A percentile compares a stretch with the other conserved stretches of the same genome.
phyloP scores from a whole-genome alignment of 371 early-diverging fungal species.

The Syncephalis plumigaleata region DNA sequence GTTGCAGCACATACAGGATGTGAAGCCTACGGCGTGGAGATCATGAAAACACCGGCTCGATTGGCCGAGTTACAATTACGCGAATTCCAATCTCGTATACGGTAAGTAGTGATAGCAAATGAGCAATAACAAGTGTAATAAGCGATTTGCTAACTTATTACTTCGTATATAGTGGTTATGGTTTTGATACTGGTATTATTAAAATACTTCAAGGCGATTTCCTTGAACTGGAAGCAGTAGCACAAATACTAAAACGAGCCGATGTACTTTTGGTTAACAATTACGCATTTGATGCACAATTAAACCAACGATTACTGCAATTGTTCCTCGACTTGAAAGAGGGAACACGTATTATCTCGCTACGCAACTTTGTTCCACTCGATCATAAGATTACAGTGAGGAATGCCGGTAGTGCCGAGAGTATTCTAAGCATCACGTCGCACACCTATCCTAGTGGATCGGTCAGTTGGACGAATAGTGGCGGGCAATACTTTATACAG shows the following conservation, averaged over 20 bases:
- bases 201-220: slow-evolving; percentile 60
- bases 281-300: slow-evolving; percentile 70
- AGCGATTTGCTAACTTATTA: background rate
- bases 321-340: slow-evolving; percentile 82
- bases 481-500: slow-evolving; percentile 72
- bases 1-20: slow-evolving; percentile 81
- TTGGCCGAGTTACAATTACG: slow-evolving; percentile 57
- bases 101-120: slow-evolving; percentile 17
- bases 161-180: slow-evolving; percentile 27
- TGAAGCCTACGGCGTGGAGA: slow-evolving; percentile 75
- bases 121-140: background rate
- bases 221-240: slow-evolving; percentile 37
- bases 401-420: slow-evolving; percentile 62
- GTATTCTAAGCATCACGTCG: slow-evolving; percentile 57
- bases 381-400: slow-evolving; percentile 62
- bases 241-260: slow-evolving; percentile 50
- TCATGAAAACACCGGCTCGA: slow-evolving; percentile 74
- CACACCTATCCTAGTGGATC: slow-evolving; percentile 64
- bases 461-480: slow-evolving; percentile 85
- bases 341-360: slow-evolving; percentile 65
- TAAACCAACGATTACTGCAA: slow-evolving; percentile 68
- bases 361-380: slow-evolving; percentile 60
- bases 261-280: slow-evolving; percentile 90
- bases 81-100: slow-evolving; percentile 73
- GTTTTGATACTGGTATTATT: slow-evolving; percentile 40